Percentiles rank a stretch among this genome's conserved stretches.
phyloP scores from a whole-genome alignment of 352 stramenopile genomes.

The Phytophthora crassamura region DNA sequence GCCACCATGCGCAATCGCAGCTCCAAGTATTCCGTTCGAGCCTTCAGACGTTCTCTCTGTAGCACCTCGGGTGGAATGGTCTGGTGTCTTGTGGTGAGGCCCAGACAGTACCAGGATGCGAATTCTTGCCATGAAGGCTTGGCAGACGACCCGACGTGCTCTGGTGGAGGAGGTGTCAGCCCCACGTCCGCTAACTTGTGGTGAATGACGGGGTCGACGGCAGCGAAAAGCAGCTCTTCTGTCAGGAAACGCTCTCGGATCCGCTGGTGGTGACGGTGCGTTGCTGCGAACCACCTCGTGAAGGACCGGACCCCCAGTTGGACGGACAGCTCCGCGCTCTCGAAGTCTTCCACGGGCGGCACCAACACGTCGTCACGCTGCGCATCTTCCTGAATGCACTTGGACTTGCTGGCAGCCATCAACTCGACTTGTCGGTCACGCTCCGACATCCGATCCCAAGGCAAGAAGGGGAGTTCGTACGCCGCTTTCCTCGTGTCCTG shows the following conservation, averaged over 20 bases:
- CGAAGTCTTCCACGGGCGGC: conserved; percentile 55
- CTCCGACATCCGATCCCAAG: conserved; percentile 52
- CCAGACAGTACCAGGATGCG: conserved; percentile 60
- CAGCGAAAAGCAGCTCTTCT: conserved; percentile 68
- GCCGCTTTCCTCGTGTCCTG: conserved; percentile 12
- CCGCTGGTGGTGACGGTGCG: conserved; percentile 45
- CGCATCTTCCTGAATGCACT: conserved; percentile 47
- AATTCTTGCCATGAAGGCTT: conserved; percentile 56
- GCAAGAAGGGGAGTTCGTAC: conserved; percentile 35
- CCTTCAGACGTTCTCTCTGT: conserved; percentile 41
- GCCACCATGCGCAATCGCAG: conserved; percentile 35
- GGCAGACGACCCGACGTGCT: conserved; percentile 32
- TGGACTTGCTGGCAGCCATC: conserved; percentile 64
- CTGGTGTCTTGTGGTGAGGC: conserved; percentile 28
- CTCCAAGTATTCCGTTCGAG: conserved; percentile 46
- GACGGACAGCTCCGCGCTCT: conserved; percentile 47
- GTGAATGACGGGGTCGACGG: conserved; percentile 45
- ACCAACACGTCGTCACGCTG: conserved; percentile 45
- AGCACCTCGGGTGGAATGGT: conserved; percentile 30
- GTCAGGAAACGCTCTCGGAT: conserved; percentile 62
- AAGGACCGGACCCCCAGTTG: conserved; percentile 59
- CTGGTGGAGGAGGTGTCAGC: conserved; percentile 25
- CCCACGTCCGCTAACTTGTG: conserved; percentile 46
- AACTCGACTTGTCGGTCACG: conserved; percentile 57
- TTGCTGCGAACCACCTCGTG: conserved; percentile 63